Percentiles rank a stretch among this genome's conserved stretches.
These are phyloP conservation scores for Alternaria viburni DNA, from an alignment of 2,329 filamentous ascomycete species.

Conservation along the genomic window DNA sequence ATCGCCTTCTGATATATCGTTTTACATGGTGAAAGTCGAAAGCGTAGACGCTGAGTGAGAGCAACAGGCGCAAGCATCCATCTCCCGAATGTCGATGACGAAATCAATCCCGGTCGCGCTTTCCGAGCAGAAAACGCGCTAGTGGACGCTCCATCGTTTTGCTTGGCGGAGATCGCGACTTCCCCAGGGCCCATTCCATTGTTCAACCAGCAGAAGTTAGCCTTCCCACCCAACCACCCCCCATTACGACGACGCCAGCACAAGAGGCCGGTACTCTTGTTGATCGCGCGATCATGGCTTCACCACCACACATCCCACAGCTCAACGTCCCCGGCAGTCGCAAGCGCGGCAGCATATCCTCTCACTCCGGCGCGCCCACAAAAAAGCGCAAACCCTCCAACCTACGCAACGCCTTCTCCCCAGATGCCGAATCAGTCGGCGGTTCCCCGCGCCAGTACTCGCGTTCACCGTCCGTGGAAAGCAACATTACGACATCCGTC, in stretches of 20 bases:
- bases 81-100: conserved; percentile 30
- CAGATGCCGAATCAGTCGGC: conserved; percentile 58
- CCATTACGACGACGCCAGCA: background rate
- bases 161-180: conserved; percentile 24
- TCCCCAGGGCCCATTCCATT: background rate
- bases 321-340: conserved; percentile 69
- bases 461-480: conserved; percentile 71
- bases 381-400: conserved; percentile 78
- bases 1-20: background rate
- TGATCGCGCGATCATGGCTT: conserved; percentile 60
- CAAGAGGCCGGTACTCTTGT: background rate
- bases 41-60: conserved; percentile 19
- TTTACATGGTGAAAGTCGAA: conserved; percentile 13
- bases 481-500: conserved; percentile 60
- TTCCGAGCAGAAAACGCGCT: conserved; percentile 22
- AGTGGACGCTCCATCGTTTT: conserved; percentile 9
- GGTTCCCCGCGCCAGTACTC: conserved; percentile 58
- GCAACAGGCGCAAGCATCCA: background rate
- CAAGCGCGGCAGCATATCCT: conserved; percentile 66
- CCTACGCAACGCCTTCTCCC: conserved; percentile 80
- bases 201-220: background rate
- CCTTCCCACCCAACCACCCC: background rate
- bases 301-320: conserved; percentile 61
- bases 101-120: conserved; percentile 23
- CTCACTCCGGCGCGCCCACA: conserved; percentile 49